These are phyloP conservation scores for Fraxinus platypoda DNA, from an alignment of 305 asterid species.

Conservation along the genomic window DNA sequence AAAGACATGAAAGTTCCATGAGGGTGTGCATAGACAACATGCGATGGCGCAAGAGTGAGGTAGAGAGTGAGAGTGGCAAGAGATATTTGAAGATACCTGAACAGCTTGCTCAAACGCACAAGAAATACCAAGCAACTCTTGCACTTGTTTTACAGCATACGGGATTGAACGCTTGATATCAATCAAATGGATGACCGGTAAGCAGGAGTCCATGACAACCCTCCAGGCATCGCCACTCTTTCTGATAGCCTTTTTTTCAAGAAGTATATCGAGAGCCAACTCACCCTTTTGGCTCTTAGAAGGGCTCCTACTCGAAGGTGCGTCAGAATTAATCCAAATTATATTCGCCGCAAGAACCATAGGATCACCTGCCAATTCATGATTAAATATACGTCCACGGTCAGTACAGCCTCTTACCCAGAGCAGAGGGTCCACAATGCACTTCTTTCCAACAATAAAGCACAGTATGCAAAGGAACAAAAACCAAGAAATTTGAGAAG, in stretches of 20 bases:
- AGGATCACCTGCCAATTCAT: conserved; percentile 71
- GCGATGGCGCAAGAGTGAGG: neutral
- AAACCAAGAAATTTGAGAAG: neutral
- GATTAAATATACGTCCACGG: conserved; percentile 12
- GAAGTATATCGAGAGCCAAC: conserved; percentile 70
- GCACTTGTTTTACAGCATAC: conserved; percentile 85
- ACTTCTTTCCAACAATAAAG: conserved; percentile 14
- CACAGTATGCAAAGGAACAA: neutral
- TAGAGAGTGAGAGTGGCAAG: neutral
- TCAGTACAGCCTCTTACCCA: neutral
- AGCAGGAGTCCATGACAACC: conserved; percentile 82
- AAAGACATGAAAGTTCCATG: neutral
- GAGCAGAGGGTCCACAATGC: conserved; percentile 10
- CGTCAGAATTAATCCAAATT: conserved; percentile 74
- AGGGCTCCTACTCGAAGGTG: conserved; percentile 74
- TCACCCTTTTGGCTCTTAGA: conserved; percentile 66
- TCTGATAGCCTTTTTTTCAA: conserved; percentile 74
- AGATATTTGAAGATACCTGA: conserved; percentile 53
- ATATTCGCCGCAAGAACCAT: conserved; percentile 68
- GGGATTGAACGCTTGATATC: conserved; percentile 80
- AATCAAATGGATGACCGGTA: conserved; percentile 76
- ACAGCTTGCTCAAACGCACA: conserved; percentile 99
- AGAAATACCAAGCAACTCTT: conserved; percentile 90
- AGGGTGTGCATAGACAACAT: neutral
- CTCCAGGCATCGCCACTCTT: conserved; percentile 97